A percentile compares a stretch with the other conserved stretches of the same genome.
Conservation (phyloP, 768 basidiomycete genomes). For the Chalciporus chontae region DNA sequence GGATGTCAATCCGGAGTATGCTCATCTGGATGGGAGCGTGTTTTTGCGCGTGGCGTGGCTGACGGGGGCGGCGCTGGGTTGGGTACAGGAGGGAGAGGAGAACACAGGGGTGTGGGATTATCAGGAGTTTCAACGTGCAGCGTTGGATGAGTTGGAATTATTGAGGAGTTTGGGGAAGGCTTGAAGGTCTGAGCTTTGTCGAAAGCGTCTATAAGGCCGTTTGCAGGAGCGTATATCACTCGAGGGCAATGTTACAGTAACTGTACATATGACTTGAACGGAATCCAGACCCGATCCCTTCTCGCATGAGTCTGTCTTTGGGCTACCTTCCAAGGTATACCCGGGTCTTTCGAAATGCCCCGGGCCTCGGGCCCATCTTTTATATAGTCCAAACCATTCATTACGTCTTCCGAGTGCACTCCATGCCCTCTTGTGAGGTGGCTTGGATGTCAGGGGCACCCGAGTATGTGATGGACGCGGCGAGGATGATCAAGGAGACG, state of each 20-base stretch:
- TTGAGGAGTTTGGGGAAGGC: constrained; percentile 18
- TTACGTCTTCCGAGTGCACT: no score
- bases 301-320: no score
- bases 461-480: no score
- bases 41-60: constrained; percentile 58
- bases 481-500: no score
- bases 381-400: no score
- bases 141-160: constrained; percentile 24
- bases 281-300: no score
- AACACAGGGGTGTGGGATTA: constrained; percentile 28
- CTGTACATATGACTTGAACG: no score
- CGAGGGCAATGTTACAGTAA: not conserved
- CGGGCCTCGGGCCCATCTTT: no score
- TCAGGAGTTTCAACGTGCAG: constrained; percentile 25
- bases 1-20: constrained; percentile 44
- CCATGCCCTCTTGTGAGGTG: no score
- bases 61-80: constrained; percentile 41
- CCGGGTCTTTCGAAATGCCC: no score
- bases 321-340: no score
- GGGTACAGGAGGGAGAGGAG: constrained; percentile 38
- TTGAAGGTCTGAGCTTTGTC: not conserved
- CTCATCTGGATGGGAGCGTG: constrained; percentile 53
- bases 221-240: not conserved
- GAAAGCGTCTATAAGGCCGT: not conserved
- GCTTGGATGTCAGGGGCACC: no score